A percentile compares a stretch with the other conserved stretches of the same genome.
Conservation (phyloP, 1,284 basidiomycete species). For the Boletus hoseneyae region DNA sequence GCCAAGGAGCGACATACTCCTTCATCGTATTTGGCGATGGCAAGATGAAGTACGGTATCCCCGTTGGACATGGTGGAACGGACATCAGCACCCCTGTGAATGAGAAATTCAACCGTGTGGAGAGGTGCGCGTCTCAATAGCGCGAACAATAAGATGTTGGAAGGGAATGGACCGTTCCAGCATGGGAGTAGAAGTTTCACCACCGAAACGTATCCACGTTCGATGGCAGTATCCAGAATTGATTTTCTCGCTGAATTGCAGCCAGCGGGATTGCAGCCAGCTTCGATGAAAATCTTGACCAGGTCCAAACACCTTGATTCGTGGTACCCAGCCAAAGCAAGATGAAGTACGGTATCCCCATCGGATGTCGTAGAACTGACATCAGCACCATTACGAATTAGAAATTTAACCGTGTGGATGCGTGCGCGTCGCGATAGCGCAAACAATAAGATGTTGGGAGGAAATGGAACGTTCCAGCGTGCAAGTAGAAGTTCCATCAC, state of each 20-base stretch:
- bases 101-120: background rate
- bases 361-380: background rate
- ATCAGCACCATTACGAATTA: background rate
- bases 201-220: background rate
- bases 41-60: background rate
- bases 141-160: background rate
- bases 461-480: background rate
- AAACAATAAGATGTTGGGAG: background rate
- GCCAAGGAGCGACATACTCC: background rate
- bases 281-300: background rate
- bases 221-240: no score
- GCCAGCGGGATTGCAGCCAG: background rate
- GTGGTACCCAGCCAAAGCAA: background rate
- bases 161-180: background rate
- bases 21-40: background rate
- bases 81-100: background rate
- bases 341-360: background rate
- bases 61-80: background rate
- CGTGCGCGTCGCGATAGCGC: background rate
- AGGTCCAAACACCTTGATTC: background rate
- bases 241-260: conserved; percentile 21
- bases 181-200: background rate
- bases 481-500: background rate
- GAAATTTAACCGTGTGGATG: background rate
- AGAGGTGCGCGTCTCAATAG: background rate